A percentile compares a stretch with the other conserved stretches of the same genome.
Evolutionary conservation across 768 basidiomycete species (phyloP).

Genomic region (Pulveroboletus sp.): DNA sequence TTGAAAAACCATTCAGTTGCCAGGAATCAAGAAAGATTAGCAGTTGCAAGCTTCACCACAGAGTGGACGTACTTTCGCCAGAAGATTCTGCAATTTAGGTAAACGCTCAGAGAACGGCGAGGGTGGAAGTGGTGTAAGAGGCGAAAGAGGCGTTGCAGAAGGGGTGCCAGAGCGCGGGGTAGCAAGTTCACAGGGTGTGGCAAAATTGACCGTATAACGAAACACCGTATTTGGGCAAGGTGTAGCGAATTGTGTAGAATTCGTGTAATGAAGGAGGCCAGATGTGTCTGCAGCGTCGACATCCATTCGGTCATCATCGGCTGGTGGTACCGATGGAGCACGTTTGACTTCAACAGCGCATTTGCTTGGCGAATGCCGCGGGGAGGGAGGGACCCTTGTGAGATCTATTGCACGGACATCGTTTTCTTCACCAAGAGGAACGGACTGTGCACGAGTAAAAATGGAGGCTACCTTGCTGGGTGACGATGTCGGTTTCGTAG

Average conservation of each 20-base stretch:
- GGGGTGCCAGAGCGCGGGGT: conserved; percentile 1
- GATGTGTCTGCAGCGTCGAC: conserved; percentile 18
- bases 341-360: conserved; percentile 20
- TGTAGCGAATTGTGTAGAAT: conserved; percentile 5
- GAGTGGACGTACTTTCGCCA: conserved; percentile 18
- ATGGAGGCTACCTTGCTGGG: conserved; percentile 9
- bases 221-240: conserved; percentile 13
- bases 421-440: conserved; percentile 20
- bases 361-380: conserved; percentile 25
- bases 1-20: neutral
- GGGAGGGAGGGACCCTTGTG: conserved; percentile 24
- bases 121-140: conserved; percentile 51
- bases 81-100: conserved; percentile 10
- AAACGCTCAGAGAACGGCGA: conserved; percentile 34
- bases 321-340: conserved; percentile 23
- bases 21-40: neutral
- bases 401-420: conserved; percentile 19
- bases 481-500: conserved; percentile 19
- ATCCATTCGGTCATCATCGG: conserved; percentile 22
- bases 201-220: conserved; percentile 26
- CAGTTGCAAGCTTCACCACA: neutral
- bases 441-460: conserved; percentile 29
- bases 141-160: conserved; percentile 33
- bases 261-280: conserved; percentile 23
- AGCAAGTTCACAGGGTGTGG: conserved; percentile 20